phyloP scores from a whole-genome alignment of 2,329 filamentous ascomycete genomes.

The Cladosporium sp. region DNA sequence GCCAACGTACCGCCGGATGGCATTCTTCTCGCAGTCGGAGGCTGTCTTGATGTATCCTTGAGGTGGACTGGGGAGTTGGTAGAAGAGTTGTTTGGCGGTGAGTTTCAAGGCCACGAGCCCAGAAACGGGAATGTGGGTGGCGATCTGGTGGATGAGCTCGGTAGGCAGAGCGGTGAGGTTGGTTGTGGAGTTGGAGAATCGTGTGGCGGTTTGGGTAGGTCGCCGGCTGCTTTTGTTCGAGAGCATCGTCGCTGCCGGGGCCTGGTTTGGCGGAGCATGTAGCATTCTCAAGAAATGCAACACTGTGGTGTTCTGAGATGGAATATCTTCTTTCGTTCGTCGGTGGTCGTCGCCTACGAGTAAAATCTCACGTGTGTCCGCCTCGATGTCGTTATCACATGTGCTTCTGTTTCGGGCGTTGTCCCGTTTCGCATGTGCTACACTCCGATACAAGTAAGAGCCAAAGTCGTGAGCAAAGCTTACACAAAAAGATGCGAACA shows the following conservation, averaged over 20 bases:
- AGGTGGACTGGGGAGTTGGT: slow-evolving; percentile 16
- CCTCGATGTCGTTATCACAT: no score
- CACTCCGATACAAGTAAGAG: no score
- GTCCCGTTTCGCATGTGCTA: no score
- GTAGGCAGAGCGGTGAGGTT: slow-evolving; percentile 31
- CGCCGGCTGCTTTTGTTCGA: not conserved
- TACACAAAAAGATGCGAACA: no score
- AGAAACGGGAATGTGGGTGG: slow-evolving; percentile 33
- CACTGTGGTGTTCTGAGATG: no score
- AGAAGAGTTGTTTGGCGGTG: slow-evolving; percentile 29
- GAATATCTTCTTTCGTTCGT: no score
- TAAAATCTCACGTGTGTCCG: no score
- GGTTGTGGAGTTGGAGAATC: not conserved
- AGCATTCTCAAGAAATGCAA: no score
- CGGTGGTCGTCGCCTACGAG: no score
- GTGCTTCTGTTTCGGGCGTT: no score
- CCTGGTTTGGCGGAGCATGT: no score
- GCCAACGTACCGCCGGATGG: slow-evolving; percentile 20
- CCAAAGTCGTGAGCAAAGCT: no score
- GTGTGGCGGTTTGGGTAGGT: not conserved
- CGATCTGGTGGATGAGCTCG: slow-evolving; percentile 31
- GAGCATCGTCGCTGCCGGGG: not conserved
- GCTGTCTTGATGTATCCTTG: slow-evolving; percentile 18
- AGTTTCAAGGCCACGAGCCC: slow-evolving; percentile 36
- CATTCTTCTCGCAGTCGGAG: slow-evolving; percentile 22